Base-by-base conservation (phyloP, 2,329 filamentous ascomycete species). In the Nemania sp. region DNA sequence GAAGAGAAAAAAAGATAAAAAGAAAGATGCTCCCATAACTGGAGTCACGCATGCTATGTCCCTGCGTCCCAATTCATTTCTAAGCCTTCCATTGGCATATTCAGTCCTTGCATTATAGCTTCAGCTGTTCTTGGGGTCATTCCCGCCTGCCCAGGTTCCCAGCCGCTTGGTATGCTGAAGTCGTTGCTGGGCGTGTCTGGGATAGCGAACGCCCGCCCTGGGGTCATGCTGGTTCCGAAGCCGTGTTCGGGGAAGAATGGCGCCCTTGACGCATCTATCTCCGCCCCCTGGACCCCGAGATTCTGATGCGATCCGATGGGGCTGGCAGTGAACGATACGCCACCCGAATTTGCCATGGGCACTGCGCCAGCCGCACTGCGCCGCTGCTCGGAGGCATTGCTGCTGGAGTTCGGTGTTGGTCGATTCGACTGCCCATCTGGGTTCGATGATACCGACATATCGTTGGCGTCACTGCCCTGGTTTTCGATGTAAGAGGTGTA, bases 321-420 rank as follows among this genome's bases (percentile, higher is more conserved):
- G 68, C 85, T 88, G 3, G 85, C 79, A 26, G 85, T 81, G 73
- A 86, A 90, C 1, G 87, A 86, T 55, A 80, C 80, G 5, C 75
- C 74, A 6, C 79, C 80, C 0, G 85, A 82, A 27, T 77, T 78
- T 24, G 74, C 77, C 65, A 81, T 74, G 15, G 78, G 77, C 15
- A 79, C 78, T 1, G 45, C 73, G 13, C 73, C 73, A 13, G 73
- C 68, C 13, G 67, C 62, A 51, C 69, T 72, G 32, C 79, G 77
- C 18, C 78, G 77, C 26, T 80, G 76, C n/a, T 86, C 84, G 1
- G 84, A 85, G 1, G 81, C 77, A 6, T 79, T 80, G 72, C 79
- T 80, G 73, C 85, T 88, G 3, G 88, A 90, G 72, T 87, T 89
- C 2, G 88, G 88, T 11, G 88, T 90, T 24, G 84, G 86, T n/a